Evolutionary conservation across 495 filamentous ascomycete genomes (phyloP), one percentile per base, ranked within the genome.

Genomic region (Cryomyces minteri): DNA sequence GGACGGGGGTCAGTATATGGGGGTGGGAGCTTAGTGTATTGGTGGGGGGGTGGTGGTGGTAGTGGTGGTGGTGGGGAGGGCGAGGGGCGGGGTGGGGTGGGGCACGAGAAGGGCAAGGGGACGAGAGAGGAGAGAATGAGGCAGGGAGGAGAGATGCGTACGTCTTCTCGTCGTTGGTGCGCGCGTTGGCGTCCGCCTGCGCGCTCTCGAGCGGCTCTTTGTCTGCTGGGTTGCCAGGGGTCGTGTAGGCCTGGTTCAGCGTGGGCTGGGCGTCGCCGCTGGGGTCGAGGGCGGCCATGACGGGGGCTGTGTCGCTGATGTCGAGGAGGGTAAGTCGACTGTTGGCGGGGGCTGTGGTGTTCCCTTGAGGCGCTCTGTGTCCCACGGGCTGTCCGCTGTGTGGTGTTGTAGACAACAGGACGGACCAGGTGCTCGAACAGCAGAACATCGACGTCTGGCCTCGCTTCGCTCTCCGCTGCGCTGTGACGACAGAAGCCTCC

Each of bases 221-320:
- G 31, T 53, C 45, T n/a, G 54, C 58, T 43, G 60, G 46, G 52
- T 67, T 67, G 44, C 51, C 52, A 37, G 55, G 43, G 38, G 56
- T 59, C 31, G 48, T 51, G 56, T 66, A 66, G 25, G 55, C 61
- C 40, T 56, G 33, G 40, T 50, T 30, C 32, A 44, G 43, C 32
- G 53, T 43, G 36, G 64, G 64, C 49, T 67, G 63, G 44, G 63
- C 49, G 33, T 53, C 41, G 33, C 51, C 49, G 9, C n/a, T 44
- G 29, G 52, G 54, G 44, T 49, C 46, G 43, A 54, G 43, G n/a
- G 18, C 48, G 45, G 43, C 44, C 41, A 41, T 52, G 12, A 9
- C 34, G 9, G 34, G 9, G 3, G 34, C 3, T 38, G 34, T 9
- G 12, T 38, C 34, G 34, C 12, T 38, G 34, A 3, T 25, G 18